Percentiles rank a stretch among this genome's conserved stretches.
These are phyloP conservation scores for Asterella californica DNA, from an alignment of 225 moss, liverwort and hornwort genomes.

Conservation along the genomic window DNA sequence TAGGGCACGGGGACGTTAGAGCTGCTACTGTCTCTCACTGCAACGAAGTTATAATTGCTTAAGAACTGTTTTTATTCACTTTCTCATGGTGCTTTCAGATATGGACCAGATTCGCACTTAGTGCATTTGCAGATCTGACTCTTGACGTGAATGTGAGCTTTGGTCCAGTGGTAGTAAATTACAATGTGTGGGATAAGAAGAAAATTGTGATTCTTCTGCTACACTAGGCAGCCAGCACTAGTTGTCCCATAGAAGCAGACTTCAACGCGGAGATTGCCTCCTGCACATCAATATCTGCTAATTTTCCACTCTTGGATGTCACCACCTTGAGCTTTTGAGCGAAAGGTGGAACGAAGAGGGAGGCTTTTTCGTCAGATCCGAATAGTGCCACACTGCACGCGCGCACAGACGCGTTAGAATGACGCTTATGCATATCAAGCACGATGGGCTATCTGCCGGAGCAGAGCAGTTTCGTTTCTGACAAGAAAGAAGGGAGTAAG, in stretches of 20 bases:
- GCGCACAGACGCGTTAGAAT: neutral
- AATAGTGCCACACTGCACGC: conserved; percentile 75
- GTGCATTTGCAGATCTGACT: too few relatives aligned
- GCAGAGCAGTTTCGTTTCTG: neutral
- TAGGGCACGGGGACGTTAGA: too few relatives aligned
- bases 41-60: too few relatives aligned
- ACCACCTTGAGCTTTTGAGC: conserved; percentile 59
- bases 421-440: neutral
- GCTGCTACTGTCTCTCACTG: too few relatives aligned
- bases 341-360: conserved; percentile 59
- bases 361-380: conserved; percentile 71
- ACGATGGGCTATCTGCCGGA: too few relatives aligned
- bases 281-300: conserved; percentile 62
- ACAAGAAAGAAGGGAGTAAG: neutral
- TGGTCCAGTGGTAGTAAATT: neutral
- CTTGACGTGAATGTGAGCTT: neutral
- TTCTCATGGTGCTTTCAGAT: too few relatives aligned
- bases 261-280: conserved; percentile 50
- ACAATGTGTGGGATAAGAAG: neutral
- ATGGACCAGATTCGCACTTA: too few relatives aligned
- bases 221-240: conserved; percentile 16
- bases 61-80: too few relatives aligned
- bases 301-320: conserved; percentile 60
- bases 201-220: neutral
- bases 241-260: conserved; percentile 26